Conservation (phyloP, 805 yeast species). For the Lipomyces starkeyi region DNA sequence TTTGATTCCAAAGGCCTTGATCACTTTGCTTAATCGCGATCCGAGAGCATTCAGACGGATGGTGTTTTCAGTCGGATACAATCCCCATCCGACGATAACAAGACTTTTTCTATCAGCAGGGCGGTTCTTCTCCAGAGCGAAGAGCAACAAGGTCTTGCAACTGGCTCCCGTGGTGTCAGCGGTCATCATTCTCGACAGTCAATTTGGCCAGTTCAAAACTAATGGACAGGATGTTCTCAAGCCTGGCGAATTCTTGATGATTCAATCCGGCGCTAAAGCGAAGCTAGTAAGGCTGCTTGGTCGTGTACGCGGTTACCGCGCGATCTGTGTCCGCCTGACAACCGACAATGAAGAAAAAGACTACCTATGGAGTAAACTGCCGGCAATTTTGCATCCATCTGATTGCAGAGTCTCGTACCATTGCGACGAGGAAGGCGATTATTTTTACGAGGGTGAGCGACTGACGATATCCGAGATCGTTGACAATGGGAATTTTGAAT, state of each 20-base stretch:
- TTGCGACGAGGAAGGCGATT: background rate
- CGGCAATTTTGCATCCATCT: background rate
- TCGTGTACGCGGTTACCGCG: background rate
- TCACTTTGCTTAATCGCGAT: background rate
- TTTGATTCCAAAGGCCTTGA: background rate
- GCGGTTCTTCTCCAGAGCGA: background rate
- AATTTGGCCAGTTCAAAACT: constrained; percentile 3
- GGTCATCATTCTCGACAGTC: background rate
- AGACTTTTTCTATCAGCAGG: background rate
- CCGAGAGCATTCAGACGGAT: constrained; percentile 1
- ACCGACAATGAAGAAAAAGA: background rate
- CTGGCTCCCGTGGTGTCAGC: background rate
- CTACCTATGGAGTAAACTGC: background rate
- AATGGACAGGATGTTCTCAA: constrained; percentile 1
- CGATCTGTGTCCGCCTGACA: background rate
- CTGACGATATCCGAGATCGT: background rate
- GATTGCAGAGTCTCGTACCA: background rate
- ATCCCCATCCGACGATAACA: background rate
- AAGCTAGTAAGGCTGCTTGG: background rate
- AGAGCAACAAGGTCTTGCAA: background rate
- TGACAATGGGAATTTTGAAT: background rate
- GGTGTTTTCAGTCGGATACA: background rate
- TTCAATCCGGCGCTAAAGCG: constrained; percentile 2
- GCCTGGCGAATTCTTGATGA: constrained; percentile 1
- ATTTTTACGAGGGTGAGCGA: constrained; percentile 1